Evolutionary conservation across 1,284 basidiomycete genomes (phyloP).

Genomic region (Ganoderma resinaceum): DNA sequence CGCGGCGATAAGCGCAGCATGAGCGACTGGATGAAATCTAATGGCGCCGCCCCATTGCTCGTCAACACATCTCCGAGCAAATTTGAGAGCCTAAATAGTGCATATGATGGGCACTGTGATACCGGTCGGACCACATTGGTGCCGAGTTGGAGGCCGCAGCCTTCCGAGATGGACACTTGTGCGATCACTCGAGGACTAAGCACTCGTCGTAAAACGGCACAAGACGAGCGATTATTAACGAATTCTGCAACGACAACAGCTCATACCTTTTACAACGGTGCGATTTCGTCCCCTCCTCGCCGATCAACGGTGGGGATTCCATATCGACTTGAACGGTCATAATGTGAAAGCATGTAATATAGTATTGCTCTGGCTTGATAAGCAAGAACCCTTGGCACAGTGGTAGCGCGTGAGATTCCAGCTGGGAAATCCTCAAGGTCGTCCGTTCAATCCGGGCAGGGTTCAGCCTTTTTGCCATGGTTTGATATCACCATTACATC

Average conservation of each 20-base stretch:
- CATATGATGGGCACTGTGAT: too few species aligned
- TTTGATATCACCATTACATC: too few species aligned
- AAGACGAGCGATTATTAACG: too few species aligned
- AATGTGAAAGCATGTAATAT: not conserved
- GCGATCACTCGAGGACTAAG: too few species aligned
- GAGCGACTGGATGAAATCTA: conserved; percentile 49
- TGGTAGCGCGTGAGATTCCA: conserved; percentile 36
- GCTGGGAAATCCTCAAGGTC: conserved; percentile 38
- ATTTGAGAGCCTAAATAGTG: too few species aligned
- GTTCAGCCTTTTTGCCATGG: conserved; percentile 32
- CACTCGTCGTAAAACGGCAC: too few species aligned
- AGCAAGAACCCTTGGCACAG: conserved; percentile 33
- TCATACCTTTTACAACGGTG: too few species aligned
- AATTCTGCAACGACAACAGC: too few species aligned
- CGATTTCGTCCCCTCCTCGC: too few species aligned
- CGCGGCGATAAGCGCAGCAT: conserved; percentile 46
- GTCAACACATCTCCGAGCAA: not conserved
- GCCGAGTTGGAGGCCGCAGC: conserved; percentile 60
- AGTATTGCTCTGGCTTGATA: not conserved
- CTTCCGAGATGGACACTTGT: conserved; percentile 49
- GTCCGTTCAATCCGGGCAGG: conserved; percentile 43
- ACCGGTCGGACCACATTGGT: too few species aligned
- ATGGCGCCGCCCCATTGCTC: conserved; percentile 22
- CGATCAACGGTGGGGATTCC: too few species aligned
- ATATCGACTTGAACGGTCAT: not conserved